phyloP scores from a whole-genome alignment of 805 yeast species.

The Candida boidinii region DNA sequence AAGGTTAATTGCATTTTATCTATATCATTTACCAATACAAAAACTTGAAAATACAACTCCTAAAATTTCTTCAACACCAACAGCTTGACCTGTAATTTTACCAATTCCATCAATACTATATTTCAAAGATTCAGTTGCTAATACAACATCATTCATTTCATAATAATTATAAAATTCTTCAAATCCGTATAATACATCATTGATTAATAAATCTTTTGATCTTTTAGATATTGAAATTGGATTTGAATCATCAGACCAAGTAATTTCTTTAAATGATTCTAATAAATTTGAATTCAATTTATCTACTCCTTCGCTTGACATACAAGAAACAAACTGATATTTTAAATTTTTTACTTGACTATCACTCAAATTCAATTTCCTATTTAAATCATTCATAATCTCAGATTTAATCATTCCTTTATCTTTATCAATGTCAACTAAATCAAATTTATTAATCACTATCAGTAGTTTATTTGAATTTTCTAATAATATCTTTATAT shows the following conservation, averaged over 20 bases:
- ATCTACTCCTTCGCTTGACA: conserved; percentile 40
- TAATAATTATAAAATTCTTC: conserved; percentile 48
- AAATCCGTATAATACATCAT: conserved; percentile 73
- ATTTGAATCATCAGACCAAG: conserved; percentile 43
- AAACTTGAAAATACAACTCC: conserved; percentile 88
- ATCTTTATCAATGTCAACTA: conserved; percentile 17
- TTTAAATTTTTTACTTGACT: conserved; percentile 15
- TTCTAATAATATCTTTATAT: conserved; percentile 26
- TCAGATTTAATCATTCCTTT: conserved; percentile 5
- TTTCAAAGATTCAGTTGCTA: conserved; percentile 71
- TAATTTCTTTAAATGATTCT: conserved; percentile 34
- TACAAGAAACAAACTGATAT: conserved; percentile 52
- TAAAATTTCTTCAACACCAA: conserved; percentile 83
- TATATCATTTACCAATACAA: conserved; percentile 75
- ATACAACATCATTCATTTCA: conserved; percentile 57
- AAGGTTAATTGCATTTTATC: no score
- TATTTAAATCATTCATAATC: not conserved
- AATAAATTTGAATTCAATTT: conserved; percentile 35
- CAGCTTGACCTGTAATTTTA: conserved; percentile 80
- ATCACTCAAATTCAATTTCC: not conserved
- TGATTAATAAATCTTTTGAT: conserved; percentile 61
- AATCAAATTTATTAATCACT: conserved; percentile 55
- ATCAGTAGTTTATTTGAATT: conserved; percentile 27
- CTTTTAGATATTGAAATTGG: conserved; percentile 72
- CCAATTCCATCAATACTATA: conserved; percentile 83